These are phyloP conservation scores for Colletotrichum chlorophyti DNA, from an alignment of 2,329 filamentous ascomycete species.

Conservation along the genomic window DNA sequence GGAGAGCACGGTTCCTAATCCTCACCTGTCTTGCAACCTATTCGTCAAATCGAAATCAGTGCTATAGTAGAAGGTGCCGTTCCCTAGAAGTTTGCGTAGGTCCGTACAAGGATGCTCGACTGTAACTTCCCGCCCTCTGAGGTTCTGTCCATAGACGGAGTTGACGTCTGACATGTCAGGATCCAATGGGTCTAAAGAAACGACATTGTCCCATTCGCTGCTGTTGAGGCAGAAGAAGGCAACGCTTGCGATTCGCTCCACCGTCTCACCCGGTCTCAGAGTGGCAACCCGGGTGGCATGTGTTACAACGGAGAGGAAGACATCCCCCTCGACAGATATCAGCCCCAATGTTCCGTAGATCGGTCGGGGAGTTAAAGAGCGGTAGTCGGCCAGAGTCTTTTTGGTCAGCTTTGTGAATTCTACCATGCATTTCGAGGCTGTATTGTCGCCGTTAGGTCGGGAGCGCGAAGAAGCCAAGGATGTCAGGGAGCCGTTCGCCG, in stretches of 20 bases:
- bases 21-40: slow-evolving; percentile 83
- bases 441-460: slow-evolving; percentile 49
- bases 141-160: slow-evolving; percentile 55
- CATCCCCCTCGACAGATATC: slow-evolving; percentile 82
- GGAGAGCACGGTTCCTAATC: slow-evolving; percentile 3
- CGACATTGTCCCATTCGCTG: slow-evolving; percentile 82
- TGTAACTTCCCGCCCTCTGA: slow-evolving; percentile 72
- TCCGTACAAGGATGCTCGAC: slow-evolving; percentile 90
- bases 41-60: slow-evolving; percentile 98
- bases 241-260: slow-evolving; percentile 85
- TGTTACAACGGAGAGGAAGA: slow-evolving; percentile 91
- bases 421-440: slow-evolving; percentile 78
- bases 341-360: slow-evolving; percentile 88
- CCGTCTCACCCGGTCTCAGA: slow-evolving; percentile 84
- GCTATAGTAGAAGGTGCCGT: slow-evolving; percentile 97
- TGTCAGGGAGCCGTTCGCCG: slow-evolving; percentile 64
- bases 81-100: slow-evolving; percentile 88
- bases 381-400: slow-evolving; percentile 77
- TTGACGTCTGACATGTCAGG: slow-evolving; percentile 54
- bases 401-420: slow-evolving; percentile 75
- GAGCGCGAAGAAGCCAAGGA: slow-evolving; percentile 56
- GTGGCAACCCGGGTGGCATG: slow-evolving; percentile 80
- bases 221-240: slow-evolving; percentile 94
- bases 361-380: slow-evolving; percentile 73
- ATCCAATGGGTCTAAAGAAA: slow-evolving; percentile 60